Percentiles rank a stretch among this genome's conserved stretches.
phyloP scores from a whole-genome alignment of 257 asterid species.

The Fraxinus cuspidata region DNA sequence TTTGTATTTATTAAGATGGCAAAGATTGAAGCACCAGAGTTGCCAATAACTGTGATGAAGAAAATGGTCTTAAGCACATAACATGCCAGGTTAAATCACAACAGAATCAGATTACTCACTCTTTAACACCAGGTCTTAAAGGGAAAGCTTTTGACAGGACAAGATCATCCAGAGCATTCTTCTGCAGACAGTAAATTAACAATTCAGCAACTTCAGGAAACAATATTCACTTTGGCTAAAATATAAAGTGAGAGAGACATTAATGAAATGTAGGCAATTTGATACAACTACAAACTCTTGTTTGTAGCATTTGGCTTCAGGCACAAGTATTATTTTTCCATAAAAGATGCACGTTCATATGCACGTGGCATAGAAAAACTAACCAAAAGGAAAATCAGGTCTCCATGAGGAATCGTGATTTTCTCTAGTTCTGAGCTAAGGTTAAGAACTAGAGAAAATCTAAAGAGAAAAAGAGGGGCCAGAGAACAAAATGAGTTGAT shows the following conservation, averaged over 20 bases:
- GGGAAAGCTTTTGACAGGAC: constrained; percentile 64
- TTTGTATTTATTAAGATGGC: background rate
- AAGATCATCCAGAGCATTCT: constrained; percentile 81
- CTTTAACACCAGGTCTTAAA: constrained; percentile 81
- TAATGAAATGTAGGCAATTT: background rate
- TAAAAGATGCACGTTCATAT: background rate
- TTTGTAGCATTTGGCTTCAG: background rate
- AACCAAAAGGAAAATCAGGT: background rate
- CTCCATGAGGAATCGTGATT: background rate
- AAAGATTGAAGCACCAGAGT: background rate
- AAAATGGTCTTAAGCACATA: constrained; percentile 4
- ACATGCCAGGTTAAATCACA: constrained; percentile 15
- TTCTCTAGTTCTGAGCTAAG: constrained; percentile 2
- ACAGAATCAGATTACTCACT: constrained; percentile 54
- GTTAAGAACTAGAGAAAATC: background rate
- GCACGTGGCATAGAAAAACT: background rate
- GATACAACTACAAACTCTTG: background rate
- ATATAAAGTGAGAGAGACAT: background rate
- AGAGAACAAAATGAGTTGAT: background rate
- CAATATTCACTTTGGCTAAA: background rate
- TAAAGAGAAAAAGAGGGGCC: background rate
- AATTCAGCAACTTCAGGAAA: constrained; percentile 28
- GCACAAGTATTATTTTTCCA: background rate
- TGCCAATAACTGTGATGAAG: background rate
- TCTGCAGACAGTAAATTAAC: constrained; percentile 60